Conservation (phyloP, 78 protist species). For the Guillardia theta region DNA sequence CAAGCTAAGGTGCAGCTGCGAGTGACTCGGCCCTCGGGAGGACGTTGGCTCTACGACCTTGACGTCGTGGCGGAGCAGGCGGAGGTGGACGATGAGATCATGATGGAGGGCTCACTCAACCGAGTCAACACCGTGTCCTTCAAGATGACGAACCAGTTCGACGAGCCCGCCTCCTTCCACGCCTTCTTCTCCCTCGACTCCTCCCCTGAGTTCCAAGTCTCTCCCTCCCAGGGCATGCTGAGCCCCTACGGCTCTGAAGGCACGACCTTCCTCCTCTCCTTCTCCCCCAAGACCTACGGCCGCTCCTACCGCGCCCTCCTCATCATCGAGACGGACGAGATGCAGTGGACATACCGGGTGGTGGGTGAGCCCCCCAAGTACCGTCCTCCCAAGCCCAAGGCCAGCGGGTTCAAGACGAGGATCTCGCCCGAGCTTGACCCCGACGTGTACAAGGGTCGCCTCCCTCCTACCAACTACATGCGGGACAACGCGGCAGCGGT, state of each 20-base stretch:
- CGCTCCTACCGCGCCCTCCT: not conserved
- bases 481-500: not conserved
- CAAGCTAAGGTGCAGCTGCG: not conserved
- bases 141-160: not conserved
- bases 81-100: slow-evolving; percentile 32
- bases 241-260: not conserved
- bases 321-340: slow-evolving; percentile 18
- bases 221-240: slow-evolving; percentile 32
- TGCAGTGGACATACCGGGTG: slow-evolving; percentile 52
- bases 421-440: not conserved
- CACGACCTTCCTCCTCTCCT: not conserved
- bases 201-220: not conserved
- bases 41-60: slow-evolving; percentile 46
- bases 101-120: slow-evolving; percentile 21
- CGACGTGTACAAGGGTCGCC: not conserved
- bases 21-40: not conserved
- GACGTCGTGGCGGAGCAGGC: not conserved
- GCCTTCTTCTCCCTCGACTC: slow-evolving; percentile 50
- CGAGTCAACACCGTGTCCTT: not conserved
- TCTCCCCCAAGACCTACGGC: slow-evolving; percentile 22
- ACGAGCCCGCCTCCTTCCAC: not conserved
- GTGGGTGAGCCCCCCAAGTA: not conserved
- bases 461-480: not conserved
- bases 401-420: not conserved
- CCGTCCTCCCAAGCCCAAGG: not conserved